A percentile compares a stretch with the other conserved stretches of the same genome.
Evolutionary conservation across 2,329 filamentous ascomycete species (phyloP).

Genomic region (Talaromyces atroroseus): DNA sequence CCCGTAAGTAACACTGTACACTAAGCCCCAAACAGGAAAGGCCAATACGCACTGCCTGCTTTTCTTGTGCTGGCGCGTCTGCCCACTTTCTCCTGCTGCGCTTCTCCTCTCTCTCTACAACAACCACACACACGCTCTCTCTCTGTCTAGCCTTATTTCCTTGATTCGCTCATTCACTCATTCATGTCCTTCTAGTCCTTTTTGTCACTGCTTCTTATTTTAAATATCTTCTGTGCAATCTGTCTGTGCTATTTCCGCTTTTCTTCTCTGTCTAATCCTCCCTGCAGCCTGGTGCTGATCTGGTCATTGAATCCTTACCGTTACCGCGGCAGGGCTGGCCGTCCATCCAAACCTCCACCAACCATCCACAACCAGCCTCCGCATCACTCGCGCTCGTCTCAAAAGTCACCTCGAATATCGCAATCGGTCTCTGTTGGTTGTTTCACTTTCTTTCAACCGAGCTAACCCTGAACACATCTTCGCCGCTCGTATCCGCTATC

Average conservation of each 20-base stretch:
- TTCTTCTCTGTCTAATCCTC: slow-evolving; percentile 16
- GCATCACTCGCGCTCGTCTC: background rate
- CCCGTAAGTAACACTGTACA: background rate
- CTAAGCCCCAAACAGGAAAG: background rate
- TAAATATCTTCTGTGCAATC: slow-evolving; percentile 4
- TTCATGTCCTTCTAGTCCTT: background rate
- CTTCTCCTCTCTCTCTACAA: slow-evolving; percentile 18
- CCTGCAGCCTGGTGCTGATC: slow-evolving; percentile 14
- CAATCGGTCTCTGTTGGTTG: background rate
- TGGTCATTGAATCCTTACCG: slow-evolving; percentile 9
- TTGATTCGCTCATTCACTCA: slow-evolving; percentile 15
- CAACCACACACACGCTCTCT: slow-evolving; percentile 13
- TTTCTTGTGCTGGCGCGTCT: background rate
- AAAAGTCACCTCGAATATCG: background rate
- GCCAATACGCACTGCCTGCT: background rate
- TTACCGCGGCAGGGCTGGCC: slow-evolving; percentile 10
- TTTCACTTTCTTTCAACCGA: background rate
- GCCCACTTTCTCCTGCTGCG: background rate
- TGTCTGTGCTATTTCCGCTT: slow-evolving; percentile 4
- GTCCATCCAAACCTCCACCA: background rate
- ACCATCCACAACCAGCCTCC: slow-evolving; percentile 1
- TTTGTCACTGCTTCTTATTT: background rate
- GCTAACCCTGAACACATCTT: background rate
- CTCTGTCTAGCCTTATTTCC: background rate
- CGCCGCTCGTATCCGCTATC: slow-evolving; percentile 4